phyloP scores from a whole-genome alignment of 1,284 basidiomycete genomes.

The Puccinia polysora region DNA sequence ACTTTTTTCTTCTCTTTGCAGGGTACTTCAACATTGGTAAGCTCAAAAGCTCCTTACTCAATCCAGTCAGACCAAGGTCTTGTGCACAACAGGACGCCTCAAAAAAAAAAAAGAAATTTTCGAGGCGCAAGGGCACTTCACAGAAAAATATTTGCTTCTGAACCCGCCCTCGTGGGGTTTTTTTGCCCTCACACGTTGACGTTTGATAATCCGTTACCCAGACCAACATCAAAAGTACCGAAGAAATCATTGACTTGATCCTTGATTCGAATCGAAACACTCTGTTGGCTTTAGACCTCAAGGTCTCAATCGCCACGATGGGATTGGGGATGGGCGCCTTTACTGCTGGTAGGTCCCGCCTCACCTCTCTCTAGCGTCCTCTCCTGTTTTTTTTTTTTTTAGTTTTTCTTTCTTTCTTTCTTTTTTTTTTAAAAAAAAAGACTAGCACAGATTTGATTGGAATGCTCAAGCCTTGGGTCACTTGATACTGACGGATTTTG shows the following conservation, averaged over 20 bases:
- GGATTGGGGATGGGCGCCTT: constrained; percentile 90
- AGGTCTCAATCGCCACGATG: constrained; percentile 88
- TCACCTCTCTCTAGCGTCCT: background rate
- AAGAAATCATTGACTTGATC: constrained; percentile 95
- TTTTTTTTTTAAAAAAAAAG: background rate
- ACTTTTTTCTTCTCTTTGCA: background rate
- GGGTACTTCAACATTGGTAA: constrained; percentile 34
- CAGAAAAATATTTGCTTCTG: background rate
- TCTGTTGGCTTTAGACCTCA: constrained; percentile 81
- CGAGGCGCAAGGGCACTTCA: too few relatives aligned
- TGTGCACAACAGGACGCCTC: too few relatives aligned
- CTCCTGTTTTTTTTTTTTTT: too few relatives aligned
- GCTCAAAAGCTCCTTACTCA: background rate
- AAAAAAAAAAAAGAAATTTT: too few relatives aligned
- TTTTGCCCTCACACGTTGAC: background rate
- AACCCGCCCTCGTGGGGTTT: background rate
- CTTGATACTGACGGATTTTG: too few relatives aligned
- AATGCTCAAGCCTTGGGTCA: too few relatives aligned
- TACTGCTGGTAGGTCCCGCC: constrained; percentile 65
- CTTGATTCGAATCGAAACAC: constrained; percentile 93
- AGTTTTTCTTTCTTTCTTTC: too few relatives aligned
- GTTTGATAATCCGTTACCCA: constrained; percentile 50
- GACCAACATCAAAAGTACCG: constrained; percentile 88
- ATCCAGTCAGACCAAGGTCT: too few relatives aligned
- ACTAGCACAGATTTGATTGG: background rate